Conservation (phyloP, 2,329 filamentous ascomycete genomes). For the Botrytis tulipae region DNA sequence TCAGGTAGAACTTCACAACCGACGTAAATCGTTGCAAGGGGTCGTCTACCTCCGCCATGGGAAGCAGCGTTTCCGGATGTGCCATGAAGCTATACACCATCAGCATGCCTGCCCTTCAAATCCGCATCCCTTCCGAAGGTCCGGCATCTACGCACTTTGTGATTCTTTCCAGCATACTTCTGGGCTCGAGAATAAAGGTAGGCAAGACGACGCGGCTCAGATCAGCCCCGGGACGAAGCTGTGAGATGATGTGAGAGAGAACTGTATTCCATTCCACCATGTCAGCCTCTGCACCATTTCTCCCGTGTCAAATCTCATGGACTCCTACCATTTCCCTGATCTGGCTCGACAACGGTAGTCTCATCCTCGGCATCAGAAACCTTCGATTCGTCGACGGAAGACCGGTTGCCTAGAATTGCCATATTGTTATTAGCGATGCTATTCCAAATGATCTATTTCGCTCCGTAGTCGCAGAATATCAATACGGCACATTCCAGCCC, state of each 20-base stretch:
- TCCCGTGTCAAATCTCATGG: not conserved
- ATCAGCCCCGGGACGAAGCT: conserved; percentile 92
- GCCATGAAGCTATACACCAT: conserved; percentile 82
- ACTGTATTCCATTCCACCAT: conserved; percentile 53
- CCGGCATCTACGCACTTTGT: conserved; percentile 70
- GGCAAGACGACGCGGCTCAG: conserved; percentile 91
- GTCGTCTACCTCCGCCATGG: conserved; percentile 84
- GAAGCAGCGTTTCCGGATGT: conserved; percentile 91
- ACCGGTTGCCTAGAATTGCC: conserved; percentile 43
- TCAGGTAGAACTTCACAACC: conserved; percentile 96
- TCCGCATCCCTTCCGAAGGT: not conserved
- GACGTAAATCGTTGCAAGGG: conserved; percentile 86
- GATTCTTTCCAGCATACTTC: conserved; percentile 97
- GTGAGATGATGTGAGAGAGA: conserved; percentile 94
- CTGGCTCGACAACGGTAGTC: conserved; percentile 80
- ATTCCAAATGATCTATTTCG: not conserved
- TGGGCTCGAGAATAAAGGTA: conserved; percentile 95
- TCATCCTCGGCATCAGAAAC: conserved; percentile 58
- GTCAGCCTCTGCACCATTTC: conserved; percentile 24
- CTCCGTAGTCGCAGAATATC: not conserved
- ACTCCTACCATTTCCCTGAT: conserved; percentile 84
- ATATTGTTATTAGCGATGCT: conserved; percentile 7
- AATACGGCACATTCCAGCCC: conserved; percentile 4
- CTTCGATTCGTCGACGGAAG: conserved; percentile 37
- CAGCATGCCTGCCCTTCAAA: conserved; percentile 19